Conservation (phyloP, 331 rosid species). For the Prunus yedoensis region DNA sequence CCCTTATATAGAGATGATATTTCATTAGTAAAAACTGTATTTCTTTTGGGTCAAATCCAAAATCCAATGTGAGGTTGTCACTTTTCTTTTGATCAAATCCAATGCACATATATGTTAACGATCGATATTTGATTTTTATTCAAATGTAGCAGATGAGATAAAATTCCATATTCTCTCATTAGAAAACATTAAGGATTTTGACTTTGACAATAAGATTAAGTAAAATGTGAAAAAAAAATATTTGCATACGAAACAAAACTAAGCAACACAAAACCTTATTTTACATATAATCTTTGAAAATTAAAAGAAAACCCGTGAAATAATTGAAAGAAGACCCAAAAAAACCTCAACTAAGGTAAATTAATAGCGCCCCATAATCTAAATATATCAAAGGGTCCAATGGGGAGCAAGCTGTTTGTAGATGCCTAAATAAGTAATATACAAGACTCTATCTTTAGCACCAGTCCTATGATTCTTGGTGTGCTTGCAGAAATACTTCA, state of each 20-base stretch:
- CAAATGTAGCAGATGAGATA: too few relatives aligned
- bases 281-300: background rate
- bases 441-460: constrained; percentile 35
- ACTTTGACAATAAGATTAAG: too few relatives aligned
- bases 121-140: too few relatives aligned
- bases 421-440: constrained; percentile 23
- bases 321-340: background rate
- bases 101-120: too few relatives aligned
- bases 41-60: too few relatives aligned
- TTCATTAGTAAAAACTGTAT: too few relatives aligned
- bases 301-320: background rate
- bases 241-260: background rate
- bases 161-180: too few relatives aligned
- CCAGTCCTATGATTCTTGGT: constrained; percentile 14
- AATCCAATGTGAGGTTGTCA: too few relatives aligned
- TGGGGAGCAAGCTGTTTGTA: constrained; percentile 29
- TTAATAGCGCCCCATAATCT: background rate
- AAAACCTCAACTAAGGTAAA: background rate
- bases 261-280: background rate
- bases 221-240: too few relatives aligned
- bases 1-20: too few relatives aligned
- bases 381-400: constrained; percentile 8
- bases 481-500: constrained; percentile 45
- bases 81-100: too few relatives aligned
- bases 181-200: too few relatives aligned